Evolutionary conservation across 1,284 basidiomycete species (phyloP).

Genomic region (Sphagnurus paluster): DNA sequence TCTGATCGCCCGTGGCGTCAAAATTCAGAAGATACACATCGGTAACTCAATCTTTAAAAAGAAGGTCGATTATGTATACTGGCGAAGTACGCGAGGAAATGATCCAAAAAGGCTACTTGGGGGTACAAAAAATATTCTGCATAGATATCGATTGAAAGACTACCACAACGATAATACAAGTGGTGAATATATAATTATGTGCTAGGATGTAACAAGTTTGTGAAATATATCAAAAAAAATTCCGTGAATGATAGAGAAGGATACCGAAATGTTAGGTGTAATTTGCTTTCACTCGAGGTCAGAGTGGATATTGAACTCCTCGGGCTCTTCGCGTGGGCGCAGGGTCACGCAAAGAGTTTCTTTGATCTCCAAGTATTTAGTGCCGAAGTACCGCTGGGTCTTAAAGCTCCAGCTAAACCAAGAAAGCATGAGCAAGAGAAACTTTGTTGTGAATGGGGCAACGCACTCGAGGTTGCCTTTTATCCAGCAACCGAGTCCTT

Average conservation of each 20-base stretch:
- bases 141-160: conserved; percentile 13
- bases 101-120: conserved; percentile 11
- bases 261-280: no score
- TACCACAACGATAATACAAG: no score
- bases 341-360: conserved; percentile 44
- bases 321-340: conserved; percentile 33
- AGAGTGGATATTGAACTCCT: conserved; percentile 35
- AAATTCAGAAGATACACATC: conserved; percentile 19
- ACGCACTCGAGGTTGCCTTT: conserved; percentile 48
- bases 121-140: conserved; percentile 1
- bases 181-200: no score
- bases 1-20: conserved; percentile 17
- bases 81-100: conserved; percentile 1
- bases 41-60: conserved; percentile 16
- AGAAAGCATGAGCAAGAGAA: conserved; percentile 20
- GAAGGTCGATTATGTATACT: conserved; percentile 10
- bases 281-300: conserved; percentile 40
- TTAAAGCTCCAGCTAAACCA: conserved; percentile 56
- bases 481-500: conserved; percentile 50
- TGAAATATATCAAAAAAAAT: no score
- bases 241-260: no score
- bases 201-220: no score
- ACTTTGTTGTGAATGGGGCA: conserved; percentile 6
- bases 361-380: conserved; percentile 45
- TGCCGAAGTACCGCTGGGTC: conserved; percentile 57